Conservation (phyloP, 2,329 filamentous ascomycete species). For the Didymella pomorum region DNA sequence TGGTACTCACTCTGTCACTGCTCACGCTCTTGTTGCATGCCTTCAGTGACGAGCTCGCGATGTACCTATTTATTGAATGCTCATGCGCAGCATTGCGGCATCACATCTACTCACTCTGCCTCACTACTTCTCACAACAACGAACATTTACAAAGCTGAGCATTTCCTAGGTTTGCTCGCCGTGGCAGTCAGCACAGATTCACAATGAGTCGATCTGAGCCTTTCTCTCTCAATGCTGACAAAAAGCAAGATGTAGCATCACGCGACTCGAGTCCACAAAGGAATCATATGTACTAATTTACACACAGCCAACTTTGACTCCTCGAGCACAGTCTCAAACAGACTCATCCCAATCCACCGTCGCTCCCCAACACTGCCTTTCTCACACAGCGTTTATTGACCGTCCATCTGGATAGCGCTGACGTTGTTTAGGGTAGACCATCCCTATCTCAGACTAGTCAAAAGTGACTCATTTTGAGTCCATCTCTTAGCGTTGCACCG, state of each 20-base stretch:
- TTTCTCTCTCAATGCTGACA: not conserved
- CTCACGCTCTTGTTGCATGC: slow-evolving; percentile 1
- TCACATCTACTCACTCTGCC: slow-evolving; percentile 3
- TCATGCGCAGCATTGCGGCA: not conserved
- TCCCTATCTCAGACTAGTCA: not conserved
- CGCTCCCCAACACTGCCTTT: not conserved
- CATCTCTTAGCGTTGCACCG: slow-evolving; percentile 11
- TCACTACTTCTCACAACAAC: not conserved
- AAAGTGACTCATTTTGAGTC: slow-evolving; percentile 27
- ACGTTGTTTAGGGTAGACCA: not conserved
- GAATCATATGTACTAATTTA: not conserved
- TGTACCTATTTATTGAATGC: slow-evolving; percentile 1
- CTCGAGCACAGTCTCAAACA: too few species aligned
- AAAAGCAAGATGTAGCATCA: not conserved
- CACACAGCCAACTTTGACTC: too few species aligned
- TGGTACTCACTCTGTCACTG: slow-evolving; percentile 16
- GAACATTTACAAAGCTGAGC: not conserved
- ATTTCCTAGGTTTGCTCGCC: not conserved
- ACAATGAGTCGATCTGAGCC: slow-evolving; percentile 17
- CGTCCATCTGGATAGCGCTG: not conserved
- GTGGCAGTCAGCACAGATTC: not conserved
- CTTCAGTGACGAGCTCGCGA: slow-evolving; percentile 3
- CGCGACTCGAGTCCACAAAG: not conserved
- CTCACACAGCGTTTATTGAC: not conserved
- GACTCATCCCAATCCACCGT: too few species aligned